Conservation (phyloP, 495 filamentous ascomycete genomes). For the Melanomma pulvis-pyrius region DNA sequence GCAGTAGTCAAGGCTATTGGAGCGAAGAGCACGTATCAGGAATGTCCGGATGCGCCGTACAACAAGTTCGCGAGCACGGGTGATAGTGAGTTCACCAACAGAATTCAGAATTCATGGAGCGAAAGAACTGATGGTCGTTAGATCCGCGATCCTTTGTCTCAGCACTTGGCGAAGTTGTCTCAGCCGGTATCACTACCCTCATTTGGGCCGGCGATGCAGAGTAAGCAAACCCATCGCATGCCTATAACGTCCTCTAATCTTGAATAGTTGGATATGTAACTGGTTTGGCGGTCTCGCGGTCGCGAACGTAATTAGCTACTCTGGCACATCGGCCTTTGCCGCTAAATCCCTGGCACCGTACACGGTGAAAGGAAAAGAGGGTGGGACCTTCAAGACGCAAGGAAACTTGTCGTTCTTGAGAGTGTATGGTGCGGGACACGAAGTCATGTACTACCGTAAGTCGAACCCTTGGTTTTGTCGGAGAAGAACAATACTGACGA, state of each 20-base stretch:
- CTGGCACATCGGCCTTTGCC: conserved; percentile 47
- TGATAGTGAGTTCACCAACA: conserved; percentile 53
- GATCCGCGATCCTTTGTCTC: conserved; percentile 54
- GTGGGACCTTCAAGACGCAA: conserved; percentile 55
- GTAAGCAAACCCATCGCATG: conserved; percentile 3
- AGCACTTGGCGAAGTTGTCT: conserved; percentile 53
- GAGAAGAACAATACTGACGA: background rate
- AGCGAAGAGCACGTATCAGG: conserved; percentile 52
- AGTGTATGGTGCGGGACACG: conserved; percentile 59
- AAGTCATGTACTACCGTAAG: conserved; percentile 55
- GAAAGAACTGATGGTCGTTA: conserved; percentile 45
- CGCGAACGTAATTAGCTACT: conserved; percentile 46
- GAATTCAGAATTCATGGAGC: conserved; percentile 42
- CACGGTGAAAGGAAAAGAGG: conserved; percentile 52
- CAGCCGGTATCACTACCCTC: conserved; percentile 52
- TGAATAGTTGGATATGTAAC: conserved; percentile 60
- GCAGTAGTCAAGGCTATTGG: conserved; percentile 56
- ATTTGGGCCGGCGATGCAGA: conserved; percentile 57
- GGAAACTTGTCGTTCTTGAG: conserved; percentile 56
- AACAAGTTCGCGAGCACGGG: conserved; percentile 52
- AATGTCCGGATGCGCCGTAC: conserved; percentile 49
- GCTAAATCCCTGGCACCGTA: conserved; percentile 48
- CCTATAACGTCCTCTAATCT: conserved; percentile 4
- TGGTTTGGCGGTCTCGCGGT: conserved; percentile 53
- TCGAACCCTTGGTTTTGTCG: background rate